Conservation (phyloP, 129 eudicot genomes). For the Chrysanthemum seticuspe region DNA sequence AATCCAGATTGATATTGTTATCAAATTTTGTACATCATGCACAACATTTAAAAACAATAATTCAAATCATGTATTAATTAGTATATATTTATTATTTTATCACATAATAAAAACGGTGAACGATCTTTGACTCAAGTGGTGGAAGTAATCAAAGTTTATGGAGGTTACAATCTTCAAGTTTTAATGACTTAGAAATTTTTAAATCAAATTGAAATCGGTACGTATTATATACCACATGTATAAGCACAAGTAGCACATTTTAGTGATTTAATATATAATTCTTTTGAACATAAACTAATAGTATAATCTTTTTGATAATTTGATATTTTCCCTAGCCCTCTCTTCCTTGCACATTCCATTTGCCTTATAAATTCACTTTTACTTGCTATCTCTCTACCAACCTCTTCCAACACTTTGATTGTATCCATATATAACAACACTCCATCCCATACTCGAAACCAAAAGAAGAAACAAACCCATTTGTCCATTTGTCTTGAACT, state of each 20-base stretch:
- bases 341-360: constrained; percentile 58
- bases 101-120: not conserved
- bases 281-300: constrained; percentile 17
- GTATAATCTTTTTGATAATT: constrained; percentile 35
- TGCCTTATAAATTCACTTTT: constrained; percentile 18
- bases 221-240: constrained; percentile 27
- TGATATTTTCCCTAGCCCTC: constrained; percentile 32
- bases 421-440: constrained; percentile 20
- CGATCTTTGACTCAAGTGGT: constrained; percentile 27
- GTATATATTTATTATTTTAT: not conserved
- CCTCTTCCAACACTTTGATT: constrained; percentile 15
- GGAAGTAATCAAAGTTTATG: constrained; percentile 23
- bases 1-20: no score
- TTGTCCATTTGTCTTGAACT: constrained; percentile 23
- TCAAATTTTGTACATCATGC: no score
- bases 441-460: constrained; percentile 25
- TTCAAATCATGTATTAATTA: not conserved
- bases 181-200: constrained; percentile 19
- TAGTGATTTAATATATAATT: not conserved
- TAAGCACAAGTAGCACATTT: constrained; percentile 8
- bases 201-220: not conserved
- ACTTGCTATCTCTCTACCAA: constrained; percentile 19
- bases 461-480: constrained; percentile 31
- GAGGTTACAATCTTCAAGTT: constrained; percentile 18
- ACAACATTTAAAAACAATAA: not conserved